Percentiles rank a stretch among this genome's conserved stretches.
These are phyloP conservation scores for Colletotrichum siamense DNA, from an alignment of 2,329 filamentous ascomycete genomes.

Conservation along the genomic window DNA sequence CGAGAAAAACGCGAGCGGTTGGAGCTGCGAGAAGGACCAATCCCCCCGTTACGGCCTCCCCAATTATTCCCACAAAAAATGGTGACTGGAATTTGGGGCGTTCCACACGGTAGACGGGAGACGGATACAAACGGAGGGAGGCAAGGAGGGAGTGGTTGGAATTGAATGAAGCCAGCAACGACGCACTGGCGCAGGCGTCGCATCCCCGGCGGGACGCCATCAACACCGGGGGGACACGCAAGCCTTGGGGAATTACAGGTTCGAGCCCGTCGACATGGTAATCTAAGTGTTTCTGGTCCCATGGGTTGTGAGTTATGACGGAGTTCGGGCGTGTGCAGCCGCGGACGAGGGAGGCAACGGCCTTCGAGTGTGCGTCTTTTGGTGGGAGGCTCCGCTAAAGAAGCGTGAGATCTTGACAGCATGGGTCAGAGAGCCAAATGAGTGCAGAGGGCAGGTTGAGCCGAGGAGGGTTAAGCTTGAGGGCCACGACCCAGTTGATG, in stretches of 20 bases:
- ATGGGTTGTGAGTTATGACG: neutral
- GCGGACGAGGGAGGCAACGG: neutral
- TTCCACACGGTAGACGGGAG: neutral
- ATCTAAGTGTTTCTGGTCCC: neutral
- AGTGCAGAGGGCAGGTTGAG: neutral
- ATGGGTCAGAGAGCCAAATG: neutral
- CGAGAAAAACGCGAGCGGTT: neutral
- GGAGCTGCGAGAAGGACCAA: neutral
- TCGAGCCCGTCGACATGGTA: neutral
- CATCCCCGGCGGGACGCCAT: neutral
- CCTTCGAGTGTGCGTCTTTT: neutral
- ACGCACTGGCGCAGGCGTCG: neutral
- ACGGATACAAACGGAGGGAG: neutral
- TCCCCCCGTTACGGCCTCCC: neutral
- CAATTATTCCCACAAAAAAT: neutral
- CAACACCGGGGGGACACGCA: neutral
- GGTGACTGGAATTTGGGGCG: neutral
- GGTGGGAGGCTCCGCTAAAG: constrained; percentile 13
- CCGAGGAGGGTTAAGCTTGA: neutral
- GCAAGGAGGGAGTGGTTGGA: neutral
- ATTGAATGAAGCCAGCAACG: neutral
- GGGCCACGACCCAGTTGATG: neutral
- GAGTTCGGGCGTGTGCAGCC: neutral
- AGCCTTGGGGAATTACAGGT: neutral
- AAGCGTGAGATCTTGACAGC: constrained; percentile 11